Base-by-base conservation (phyloP, 768 basidiomycete genomes). In the Boletus sensibilis region DNA sequence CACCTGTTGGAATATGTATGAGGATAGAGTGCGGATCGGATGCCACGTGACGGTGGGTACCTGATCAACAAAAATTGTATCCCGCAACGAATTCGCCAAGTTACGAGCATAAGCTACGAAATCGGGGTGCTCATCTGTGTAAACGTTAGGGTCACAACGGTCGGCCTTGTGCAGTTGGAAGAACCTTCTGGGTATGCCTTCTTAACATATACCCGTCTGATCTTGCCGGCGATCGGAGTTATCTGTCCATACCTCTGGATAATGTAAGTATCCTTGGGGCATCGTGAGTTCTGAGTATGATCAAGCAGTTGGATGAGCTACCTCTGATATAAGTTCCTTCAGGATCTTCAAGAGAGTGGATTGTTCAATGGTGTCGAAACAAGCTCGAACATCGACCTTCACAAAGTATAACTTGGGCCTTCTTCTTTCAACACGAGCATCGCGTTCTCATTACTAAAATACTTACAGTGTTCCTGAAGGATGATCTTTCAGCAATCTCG, bases 281-380 rank as follows among this genome's bases (percentile, higher is more conserved):
- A 21, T 27, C 16, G 38, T 53, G 44, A 51, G 55, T 56, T n/a
- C 20, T 21, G 40, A 29, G 18, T 6, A 48, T n/a, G 5, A 40
- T 34, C 23, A 2, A 20, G 25, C 9, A 31, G 12, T 43, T n/a
- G 16, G 10, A 29, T 11, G 20, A 44, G 27, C 29, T 56, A 88
- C 92, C 75, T 92, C 85, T 1, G 86, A 84, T 46, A 99, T 76
- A 4, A 98, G 66, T 3, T 83, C 74, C 11, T 81, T 78, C 27
- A 98, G 71, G 37, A 99, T 91, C 38, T 82, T 78, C 33, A 98
- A 72, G 42, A 99, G 73, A 64, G 88, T 94, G 9, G 82, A 78
- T 70, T 98, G 97, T 34, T 93, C 86, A 55, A 98, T 98, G 0
- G 90, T 93, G 72, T 99, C 97, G 76, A 98, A 99, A 63, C 94